Base-by-base conservation (phyloP, 306 rosid species). In the Quercus suber region DNA sequence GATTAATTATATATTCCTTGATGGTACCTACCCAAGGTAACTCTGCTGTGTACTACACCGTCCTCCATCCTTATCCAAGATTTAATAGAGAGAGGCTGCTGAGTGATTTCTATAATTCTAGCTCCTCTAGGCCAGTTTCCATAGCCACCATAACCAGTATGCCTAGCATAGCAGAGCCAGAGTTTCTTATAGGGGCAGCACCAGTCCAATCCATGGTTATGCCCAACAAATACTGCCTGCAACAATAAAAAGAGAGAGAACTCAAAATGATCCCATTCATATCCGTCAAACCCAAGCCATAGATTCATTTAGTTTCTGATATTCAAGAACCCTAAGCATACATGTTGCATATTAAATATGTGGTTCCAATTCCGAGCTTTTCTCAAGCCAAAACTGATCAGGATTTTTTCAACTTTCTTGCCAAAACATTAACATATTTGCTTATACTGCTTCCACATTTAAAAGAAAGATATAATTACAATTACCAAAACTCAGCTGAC, bases 121-220 rank as follows among this genome's bases (percentile, higher is more conserved):
- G 98, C 83, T 41, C 98, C 94, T 83, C 87, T 87, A 43, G 87
- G 77, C 98, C 97, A 91, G 80, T 72, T 57, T 53, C 98, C 97
- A 69, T 91, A 88, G 63, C 97, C 97, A 28, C 93, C 97, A 51
- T 89, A 93, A 19, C 98, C 96, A 21, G 93, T 93, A 64, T 89
- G 98, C 71, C 97, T 83, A 12, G 93, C 98, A 75, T 85, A 91
- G 82, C 98, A 91, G 49, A 93, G 82, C 94, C 97, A 93, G n/a
- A 91, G 86, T 25, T 81, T 83, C 73, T 84, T 41, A 75, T 79
- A 82, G 37, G 94, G 98, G 81, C 98, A 93, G 76, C 98, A 91
- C 97, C 97, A 93, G 51, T 91, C 97, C 77, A 93, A 85, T 59
- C 98, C 98, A 77, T 93, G 98, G 87, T 91, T 88, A 85, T 91